These are phyloP conservation scores for Paraphoma sp. DNA, from an alignment of 2,329 filamentous ascomycete species.

Conservation along the genomic window DNA sequence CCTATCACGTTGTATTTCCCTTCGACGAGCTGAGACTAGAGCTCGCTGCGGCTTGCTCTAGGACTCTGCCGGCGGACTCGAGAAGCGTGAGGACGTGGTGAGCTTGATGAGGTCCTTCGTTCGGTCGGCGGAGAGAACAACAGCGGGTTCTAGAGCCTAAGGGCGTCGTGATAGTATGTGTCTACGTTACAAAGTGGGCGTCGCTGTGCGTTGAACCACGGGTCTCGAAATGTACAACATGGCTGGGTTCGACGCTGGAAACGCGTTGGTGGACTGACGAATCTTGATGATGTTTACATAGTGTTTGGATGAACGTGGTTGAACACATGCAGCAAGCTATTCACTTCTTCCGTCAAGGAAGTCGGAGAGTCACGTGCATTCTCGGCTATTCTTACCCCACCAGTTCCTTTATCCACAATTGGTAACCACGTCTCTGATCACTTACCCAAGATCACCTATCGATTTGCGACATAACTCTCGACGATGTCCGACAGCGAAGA, in stretches of 20 bases:
- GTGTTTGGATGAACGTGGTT: too few species aligned
- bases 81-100: slow-evolving; percentile 8
- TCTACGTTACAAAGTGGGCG: slow-evolving; percentile 1
- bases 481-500: slow-evolving; percentile 38
- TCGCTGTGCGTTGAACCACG: slow-evolving; percentile 1
- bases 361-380: too few species aligned
- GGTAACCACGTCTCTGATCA: slow-evolving; percentile 1
- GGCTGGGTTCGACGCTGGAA: slow-evolving; percentile 7
- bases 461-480: not conserved
- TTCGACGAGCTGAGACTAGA: slow-evolving; percentile 5
- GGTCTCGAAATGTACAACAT: slow-evolving; percentile 2
- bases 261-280: slow-evolving; percentile 2
- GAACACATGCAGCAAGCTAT: too few species aligned
- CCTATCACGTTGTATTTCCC: slow-evolving; percentile 8
- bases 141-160: slow-evolving; percentile 3
- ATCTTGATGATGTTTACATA: too few species aligned
- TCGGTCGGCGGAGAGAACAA: slow-evolving; percentile 9
- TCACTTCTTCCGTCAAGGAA: too few species aligned
- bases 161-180: slow-evolving; percentile 1
- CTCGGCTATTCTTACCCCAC: slow-evolving; percentile 16
- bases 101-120: slow-evolving; percentile 6
- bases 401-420: slow-evolving; percentile 8
- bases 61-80: slow-evolving; percentile 5
- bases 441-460: not conserved
- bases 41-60: slow-evolving; percentile 6